A percentile compares a stretch with the other conserved stretches of the same genome.
These are phyloP conservation scores for Syzygium syzygioides DNA, from an alignment of 441 rosid genomes.

Conservation along the genomic window DNA sequence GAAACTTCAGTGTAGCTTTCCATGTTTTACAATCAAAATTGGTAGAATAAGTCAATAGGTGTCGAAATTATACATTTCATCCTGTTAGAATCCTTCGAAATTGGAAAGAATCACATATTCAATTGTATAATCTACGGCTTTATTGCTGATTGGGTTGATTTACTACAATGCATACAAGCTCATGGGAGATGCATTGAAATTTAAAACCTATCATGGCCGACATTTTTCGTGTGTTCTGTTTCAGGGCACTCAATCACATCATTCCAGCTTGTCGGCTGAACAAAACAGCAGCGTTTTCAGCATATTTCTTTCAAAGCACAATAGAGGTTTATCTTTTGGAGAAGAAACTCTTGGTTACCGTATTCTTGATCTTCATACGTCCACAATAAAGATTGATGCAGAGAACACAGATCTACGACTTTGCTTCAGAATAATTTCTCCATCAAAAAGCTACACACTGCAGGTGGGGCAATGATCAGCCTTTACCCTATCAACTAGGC, in stretches of 20 bases:
- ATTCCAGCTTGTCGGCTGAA: conserved; percentile 51
- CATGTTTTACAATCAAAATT: not conserved
- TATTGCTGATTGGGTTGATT: not conserved
- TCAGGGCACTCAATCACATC: conserved; percentile 61
- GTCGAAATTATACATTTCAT: not conserved
- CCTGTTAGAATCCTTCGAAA: not conserved
- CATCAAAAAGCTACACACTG: conserved; percentile 64
- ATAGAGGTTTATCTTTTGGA: conserved; percentile 44
- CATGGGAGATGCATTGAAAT: not conserved
- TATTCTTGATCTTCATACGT: conserved; percentile 61
- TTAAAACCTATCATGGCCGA: conserved; percentile 1
- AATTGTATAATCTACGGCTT: not conserved
- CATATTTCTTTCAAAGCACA: conserved; percentile 66
- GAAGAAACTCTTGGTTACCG: conserved; percentile 48
- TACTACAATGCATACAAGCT: not conserved
- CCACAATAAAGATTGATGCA: conserved; percentile 69
- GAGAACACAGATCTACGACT: conserved; percentile 77
- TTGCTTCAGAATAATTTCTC: conserved; percentile 89
- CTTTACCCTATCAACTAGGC: not conserved
- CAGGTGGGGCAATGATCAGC: conserved; percentile 45
- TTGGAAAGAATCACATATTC: not conserved
- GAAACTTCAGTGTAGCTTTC: not conserved
- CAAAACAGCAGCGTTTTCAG: conserved; percentile 60
- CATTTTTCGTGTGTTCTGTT: not conserved
- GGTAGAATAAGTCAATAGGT: not conserved